Evolutionary conservation across 257 asterid species (phyloP).

Genomic region (Paraleonurus japonicus): DNA sequence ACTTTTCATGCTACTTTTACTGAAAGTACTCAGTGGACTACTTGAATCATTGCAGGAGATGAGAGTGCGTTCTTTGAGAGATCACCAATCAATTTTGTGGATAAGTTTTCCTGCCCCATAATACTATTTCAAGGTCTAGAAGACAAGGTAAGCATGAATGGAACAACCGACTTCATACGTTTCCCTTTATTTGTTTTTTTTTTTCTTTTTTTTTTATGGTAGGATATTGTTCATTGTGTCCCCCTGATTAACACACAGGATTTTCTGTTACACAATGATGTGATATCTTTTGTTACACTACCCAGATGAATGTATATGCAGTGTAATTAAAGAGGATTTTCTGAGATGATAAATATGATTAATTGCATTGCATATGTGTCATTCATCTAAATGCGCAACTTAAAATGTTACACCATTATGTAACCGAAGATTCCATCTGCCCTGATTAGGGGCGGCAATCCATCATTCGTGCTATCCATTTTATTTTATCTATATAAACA

Average conservation of each 20-base stretch:
- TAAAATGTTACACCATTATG: too few relatives aligned
- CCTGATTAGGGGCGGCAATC: neutral
- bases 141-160: constrained; percentile 63
- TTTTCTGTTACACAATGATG: too few relatives aligned
- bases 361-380: too few relatives aligned
- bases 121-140: constrained; percentile 91
- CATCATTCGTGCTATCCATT: neutral
- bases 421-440: too few relatives aligned
- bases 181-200: neutral
- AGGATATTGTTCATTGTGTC: neutral
- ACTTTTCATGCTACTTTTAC: neutral
- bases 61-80: constrained; percentile 62
- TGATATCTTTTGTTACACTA: too few relatives aligned
- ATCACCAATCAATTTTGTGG: constrained; percentile 80
- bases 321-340: too few relatives aligned
- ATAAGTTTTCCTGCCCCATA: constrained; percentile 77
- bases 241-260: neutral
- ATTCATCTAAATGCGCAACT: too few relatives aligned
- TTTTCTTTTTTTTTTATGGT: neutral
- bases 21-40: neutral
- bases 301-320: too few relatives aligned
- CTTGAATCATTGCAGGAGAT: constrained; percentile 49
- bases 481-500: neutral
- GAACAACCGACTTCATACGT: neutral
- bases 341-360: too few relatives aligned